These are phyloP conservation scores for Hanseniaspora lindneri DNA, from an alignment of 805 yeast species.

Conservation along the genomic window DNA sequence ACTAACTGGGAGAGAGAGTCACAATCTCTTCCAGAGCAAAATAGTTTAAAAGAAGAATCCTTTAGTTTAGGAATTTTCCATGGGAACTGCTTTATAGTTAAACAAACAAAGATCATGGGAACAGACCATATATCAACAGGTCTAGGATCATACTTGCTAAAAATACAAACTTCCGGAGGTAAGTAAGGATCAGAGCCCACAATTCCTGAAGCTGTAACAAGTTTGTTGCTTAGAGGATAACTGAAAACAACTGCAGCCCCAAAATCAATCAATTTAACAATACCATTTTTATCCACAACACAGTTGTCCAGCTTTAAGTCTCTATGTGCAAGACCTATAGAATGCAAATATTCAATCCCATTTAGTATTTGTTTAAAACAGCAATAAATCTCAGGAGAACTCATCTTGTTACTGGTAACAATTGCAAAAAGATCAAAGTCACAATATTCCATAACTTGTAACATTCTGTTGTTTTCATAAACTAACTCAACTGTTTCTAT, in stretches of 20 bases:
- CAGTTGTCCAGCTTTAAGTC: slow-evolving; percentile 89
- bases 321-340: slow-evolving; percentile 78
- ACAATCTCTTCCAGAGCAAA: slow-evolving; percentile 62
- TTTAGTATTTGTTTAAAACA: slow-evolving; percentile 77
- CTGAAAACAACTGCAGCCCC: slow-evolving; percentile 88
- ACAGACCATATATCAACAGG: slow-evolving; percentile 92
- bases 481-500: slow-evolving; percentile 85
- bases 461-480: slow-evolving; percentile 73
- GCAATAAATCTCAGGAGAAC: slow-evolving; percentile 65
- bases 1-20: slow-evolving; percentile 53
- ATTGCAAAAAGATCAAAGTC: slow-evolving; percentile 87
- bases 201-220: slow-evolving; percentile 69
- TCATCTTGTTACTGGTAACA: slow-evolving; percentile 87
- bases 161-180: slow-evolving; percentile 85
- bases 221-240: slow-evolving; percentile 65
- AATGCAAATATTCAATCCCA: slow-evolving; percentile 72
- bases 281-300: slow-evolving; percentile 70
- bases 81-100: slow-evolving; percentile 83
- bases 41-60: slow-evolving; percentile 73
- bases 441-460: slow-evolving; percentile 91
- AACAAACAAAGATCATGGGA: slow-evolving; percentile 83
- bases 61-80: slow-evolving; percentile 83
- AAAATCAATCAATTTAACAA: slow-evolving; percentile 82
- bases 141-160: slow-evolving; percentile 74
- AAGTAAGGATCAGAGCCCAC: slow-evolving; percentile 83